Base-by-base conservation (phyloP, 2,329 filamentous ascomycete genomes). In the Nannizzia gypsea region DNA sequence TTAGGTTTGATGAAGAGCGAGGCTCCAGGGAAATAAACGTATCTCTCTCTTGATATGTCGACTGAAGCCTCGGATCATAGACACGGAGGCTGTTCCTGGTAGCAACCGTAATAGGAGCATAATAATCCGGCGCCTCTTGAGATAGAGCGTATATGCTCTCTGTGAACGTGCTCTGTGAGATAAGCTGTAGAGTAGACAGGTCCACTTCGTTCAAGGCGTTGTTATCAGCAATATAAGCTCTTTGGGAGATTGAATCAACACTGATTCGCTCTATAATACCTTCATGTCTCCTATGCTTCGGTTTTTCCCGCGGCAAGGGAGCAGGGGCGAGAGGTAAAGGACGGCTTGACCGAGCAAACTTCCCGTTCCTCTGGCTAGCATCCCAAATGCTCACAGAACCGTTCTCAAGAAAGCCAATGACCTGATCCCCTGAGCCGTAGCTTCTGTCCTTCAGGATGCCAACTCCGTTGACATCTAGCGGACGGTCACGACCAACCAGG, bases 361-460 rank as follows among this genome's bases (percentile, higher is more conserved):
- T n/a, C n/a, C n/a, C 81, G 2, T 78, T 81, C 55, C 75, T 74
- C 31, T 70, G 67, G 59, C 80, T 83, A 57, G 89, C 76, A 68
- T 95, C 88, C 90, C 90, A 96, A 5, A 96, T 74, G 66, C 86
- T 89, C n/a, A 96, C 81, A 57, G 88, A 90, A 0, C 90, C 90
- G 69, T 96, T 89, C 61, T 95, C 89, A 6, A 96, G 76, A 1
- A 90, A 89, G 0, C 87, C 86, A 15, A 95, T 80, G 0, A 89
- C 84, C 59, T 85, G 77, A 24, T 81, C 77, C 17, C 81, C 73
- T n/a, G 77, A 74, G 36, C 77, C 78, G 0, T 78, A 77, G 22
- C 73, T 76, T 66, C 75, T 75, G 20, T 81, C 80, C 5, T 80
- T 78, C 59, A 86, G 85, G 6, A 93, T 69, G 0, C 86, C 88